Evolutionary conservation across 768 basidiomycete species (phyloP), one percentile per base, ranked within the genome.

Genomic region (Austroboletus eburneus): DNA sequence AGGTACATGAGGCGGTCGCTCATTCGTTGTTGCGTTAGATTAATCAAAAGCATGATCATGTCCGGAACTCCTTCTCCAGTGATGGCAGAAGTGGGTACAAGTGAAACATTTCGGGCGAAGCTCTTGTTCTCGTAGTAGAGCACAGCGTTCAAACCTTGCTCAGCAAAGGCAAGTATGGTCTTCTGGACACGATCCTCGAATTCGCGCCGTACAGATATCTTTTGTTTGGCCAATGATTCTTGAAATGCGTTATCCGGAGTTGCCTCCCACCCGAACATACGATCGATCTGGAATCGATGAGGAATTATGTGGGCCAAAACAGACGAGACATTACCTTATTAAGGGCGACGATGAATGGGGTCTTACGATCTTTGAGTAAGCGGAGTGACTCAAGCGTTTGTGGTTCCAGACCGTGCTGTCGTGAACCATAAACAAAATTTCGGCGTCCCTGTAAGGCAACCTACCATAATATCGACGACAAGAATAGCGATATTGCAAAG

Each of bases 401-500:
- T n/a, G 84, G 92, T 69, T 98, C 96, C 42, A 99, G 76, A 33
- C 94, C 95, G 69, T 99, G 95, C 93, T 91, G 51, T 25, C 42
- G 45, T n/a, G 45, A 17, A 48, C 39, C 43, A 48, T 53, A 21
- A 49, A 30, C 35, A n/a, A 46, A 8, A 16, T 27, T 39, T 38
- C 38, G 7, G 9, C 17, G 35, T 39, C 24, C 36, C 23, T 18
- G 13, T 24, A 37, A 45, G 23, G 45, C n/a, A 24, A 56, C 76
- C 27, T 57, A 87, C 88, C 80, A 95, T 95, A 64, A 98, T 96
- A 76, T 98, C 96, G 25, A 99, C 95, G 49, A 99, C 96, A 41
- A 99, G 81, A 60, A 99, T 92, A 48, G 96, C 96, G 50, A 99
- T 98, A 71, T 99, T 98, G 70, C 95, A 98, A 20, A 99, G 77